Base-by-base conservation (phyloP, 1,139 yeast species). In the Saccharomyces hybrid region DNA sequence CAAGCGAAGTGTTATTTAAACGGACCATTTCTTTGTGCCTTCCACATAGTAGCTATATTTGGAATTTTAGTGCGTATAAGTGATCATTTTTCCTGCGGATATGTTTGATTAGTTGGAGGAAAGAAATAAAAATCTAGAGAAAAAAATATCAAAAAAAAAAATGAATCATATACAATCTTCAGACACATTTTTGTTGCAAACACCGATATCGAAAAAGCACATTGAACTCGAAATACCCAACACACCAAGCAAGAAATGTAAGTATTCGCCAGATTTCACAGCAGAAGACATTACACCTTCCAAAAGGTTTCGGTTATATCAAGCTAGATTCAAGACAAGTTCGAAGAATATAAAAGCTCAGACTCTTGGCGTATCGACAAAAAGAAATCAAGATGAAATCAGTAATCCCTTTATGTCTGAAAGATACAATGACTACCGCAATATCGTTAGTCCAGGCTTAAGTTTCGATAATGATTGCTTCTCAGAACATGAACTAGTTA, bases 161-260 rank as follows among this genome's bases (percentile, higher is more conserved):
- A 38, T 38, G 13, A 16, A 8, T n/a, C n/a, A n/a, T n/a, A 38
- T 38, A 13, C 42, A 38, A 8, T 13, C 42, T 38, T 16, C n/a
- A 4, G 42, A 38, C 6, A 8, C 13, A 38, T 3, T 38, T 38
- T 16, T 49, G 34, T 13, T 54, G n/a, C 54, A 56, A 13, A 58
- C 61, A 2, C 61, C 61, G 13, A 44, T 14, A 26, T 52, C 55
- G 3, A 54, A 56, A 32, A 52, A 48, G 2, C 23, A 48, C 3
- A 26, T 28, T 4, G 49, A 9, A 23, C n/a, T 48, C 6, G 44
- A 34, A 2, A 23, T 55, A 44, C 63, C 63, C 44, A 51, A 52
- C 1, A 59, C 61, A 25, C 62, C 62, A 20, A 56, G 52, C 11
- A 59, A 59, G 30, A 57, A 54, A 32, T 28, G 52, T 23, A 50